Base-by-base conservation (phyloP, 257 asterid genomes). In the Linderniella brevidens region DNA sequence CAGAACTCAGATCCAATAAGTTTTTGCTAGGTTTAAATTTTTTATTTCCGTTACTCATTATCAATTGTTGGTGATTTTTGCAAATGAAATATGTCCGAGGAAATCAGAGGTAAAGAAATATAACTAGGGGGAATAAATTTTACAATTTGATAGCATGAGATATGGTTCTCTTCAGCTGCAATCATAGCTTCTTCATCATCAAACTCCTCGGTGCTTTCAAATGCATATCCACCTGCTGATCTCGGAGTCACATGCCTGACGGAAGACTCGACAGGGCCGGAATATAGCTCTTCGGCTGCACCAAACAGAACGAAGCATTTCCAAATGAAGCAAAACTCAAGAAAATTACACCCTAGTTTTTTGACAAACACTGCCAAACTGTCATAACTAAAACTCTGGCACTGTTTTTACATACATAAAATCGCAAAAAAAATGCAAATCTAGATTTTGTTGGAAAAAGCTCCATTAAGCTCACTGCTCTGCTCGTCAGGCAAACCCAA, bases 241-340 rank as follows among this genome's bases (percentile, higher is more conserved):
- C 76, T 72, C 41, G 93, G 78, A 59, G 94, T 70, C 58, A 59
- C 61, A 49, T 69, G 63, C 74, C 79, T 78, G 54, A 81, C 87
- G 58, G 46, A 73, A 18, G 92, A 75, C 56, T 83, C 92, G 52
- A 75, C 70, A 52, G 71, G 71, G 56, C 63, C 55, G 40, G 17
- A 46, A 43, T 57, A 59, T 35, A 55, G 71, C 58, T 70, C 78
- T 52, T 66, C 77, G 9, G 59, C 88, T 74, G 61, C 56, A 54
- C 18, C 57, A 11, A 43, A 50, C 36, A 65, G 52, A 64, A 38
- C 32, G 35, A 50, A 12, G 4, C 11, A 46, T 14, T 16, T 39
- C 43, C 3, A 39, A 39, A 10, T 3, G 43, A 39, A 11, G 13
- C 43, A 13, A 13, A 11, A 39, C 43, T 39, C 43, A 13, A 13